These are phyloP conservation scores for Ottelia alismoides DNA, from an alignment of 106 monocot genomes.

Conservation along the genomic window DNA sequence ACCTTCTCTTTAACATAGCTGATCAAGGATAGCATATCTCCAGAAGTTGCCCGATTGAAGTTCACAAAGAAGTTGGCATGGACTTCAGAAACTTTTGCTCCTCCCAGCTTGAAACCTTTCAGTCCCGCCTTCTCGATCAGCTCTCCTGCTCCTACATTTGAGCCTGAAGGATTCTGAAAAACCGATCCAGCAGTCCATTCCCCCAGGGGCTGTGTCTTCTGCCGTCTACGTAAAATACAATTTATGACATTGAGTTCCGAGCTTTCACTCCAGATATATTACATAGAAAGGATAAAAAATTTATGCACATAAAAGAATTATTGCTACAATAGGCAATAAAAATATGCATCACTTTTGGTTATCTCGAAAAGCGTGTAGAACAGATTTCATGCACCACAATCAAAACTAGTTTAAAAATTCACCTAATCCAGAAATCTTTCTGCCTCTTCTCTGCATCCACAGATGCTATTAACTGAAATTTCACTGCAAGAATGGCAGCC, in stretches of 20 bases:
- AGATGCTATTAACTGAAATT: slow-evolving; percentile 11
- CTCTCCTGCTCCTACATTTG: slow-evolving; percentile 13
- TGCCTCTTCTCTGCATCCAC: slow-evolving; percentile 2
- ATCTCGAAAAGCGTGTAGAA: too few species aligned
- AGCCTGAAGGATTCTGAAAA: slow-evolving; percentile 17
- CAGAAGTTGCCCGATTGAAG: slow-evolving; percentile 11
- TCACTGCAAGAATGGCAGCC: slow-evolving; percentile 19
- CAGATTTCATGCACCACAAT: too few species aligned
- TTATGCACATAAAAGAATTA: too few species aligned
- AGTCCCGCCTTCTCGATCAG: slow-evolving; percentile 22
- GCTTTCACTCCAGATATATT: too few species aligned
- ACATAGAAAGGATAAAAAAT: too few species aligned
- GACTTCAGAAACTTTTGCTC: slow-evolving; percentile 31
- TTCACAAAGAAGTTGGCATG: slow-evolving; percentile 51
- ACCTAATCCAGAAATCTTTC: slow-evolving; percentile 15
- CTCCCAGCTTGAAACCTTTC: slow-evolving; percentile 30
- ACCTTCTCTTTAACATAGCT: slow-evolving; percentile 28
- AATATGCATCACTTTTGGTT: too few species aligned
- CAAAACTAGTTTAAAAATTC: too few species aligned
- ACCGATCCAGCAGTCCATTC: slow-evolving; percentile 25
- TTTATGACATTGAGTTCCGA: too few species aligned
- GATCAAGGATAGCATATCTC: slow-evolving; percentile 28
- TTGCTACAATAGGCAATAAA: too few species aligned
- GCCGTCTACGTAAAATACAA: slow-evolving; percentile 18
- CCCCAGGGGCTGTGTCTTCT: slow-evolving; percentile 13